Conservation (phyloP, 768 basidiomycete species). For the Tephrocybe rancida region DNA sequence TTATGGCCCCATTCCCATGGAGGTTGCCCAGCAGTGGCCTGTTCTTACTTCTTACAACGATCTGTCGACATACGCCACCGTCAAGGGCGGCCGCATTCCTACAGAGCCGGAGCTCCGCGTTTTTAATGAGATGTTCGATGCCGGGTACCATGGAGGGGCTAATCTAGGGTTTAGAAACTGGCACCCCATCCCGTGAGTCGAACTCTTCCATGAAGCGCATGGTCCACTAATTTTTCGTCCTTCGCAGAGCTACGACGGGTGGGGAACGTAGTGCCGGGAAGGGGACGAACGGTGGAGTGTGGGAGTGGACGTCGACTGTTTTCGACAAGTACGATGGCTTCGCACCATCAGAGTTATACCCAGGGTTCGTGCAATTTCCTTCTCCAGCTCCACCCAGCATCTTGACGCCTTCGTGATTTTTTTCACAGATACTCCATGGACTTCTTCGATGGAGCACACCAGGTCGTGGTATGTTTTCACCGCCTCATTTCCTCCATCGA, state of each 20-base stretch:
- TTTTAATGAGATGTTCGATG: slow-evolving; percentile 76
- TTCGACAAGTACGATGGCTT: slow-evolving; percentile 78
- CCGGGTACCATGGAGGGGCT: slow-evolving; percentile 73
- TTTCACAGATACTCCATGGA: slow-evolving; percentile 71
- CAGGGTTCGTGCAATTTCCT: slow-evolving; percentile 57
- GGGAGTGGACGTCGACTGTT: slow-evolving; percentile 95
- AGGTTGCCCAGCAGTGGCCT: slow-evolving; percentile 84
- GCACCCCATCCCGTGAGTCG: slow-evolving; percentile 87
- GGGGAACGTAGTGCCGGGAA: slow-evolving; percentile 47
- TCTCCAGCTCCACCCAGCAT: neutral
- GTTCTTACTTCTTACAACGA: slow-evolving; percentile 77
- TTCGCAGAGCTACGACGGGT: slow-evolving; percentile 67
- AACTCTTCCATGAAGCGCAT: neutral
- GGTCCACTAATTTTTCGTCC: neutral
- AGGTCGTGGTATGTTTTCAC: slow-evolving; percentile 72
- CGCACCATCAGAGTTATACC: slow-evolving; percentile 75
- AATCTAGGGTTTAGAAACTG: slow-evolving; percentile 92
- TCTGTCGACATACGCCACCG: slow-evolving; percentile 76
- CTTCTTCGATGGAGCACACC: slow-evolving; percentile 89
- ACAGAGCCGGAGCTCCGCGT: slow-evolving; percentile 85
- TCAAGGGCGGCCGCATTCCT: slow-evolving; percentile 92
- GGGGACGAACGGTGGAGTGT: slow-evolving; percentile 92
- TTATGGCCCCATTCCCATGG: slow-evolving; percentile 82
- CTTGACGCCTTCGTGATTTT: neutral
- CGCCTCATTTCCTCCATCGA: neutral